Base-by-base conservation (phyloP, 306 rosid genomes). In the Cicer judaicum region DNA sequence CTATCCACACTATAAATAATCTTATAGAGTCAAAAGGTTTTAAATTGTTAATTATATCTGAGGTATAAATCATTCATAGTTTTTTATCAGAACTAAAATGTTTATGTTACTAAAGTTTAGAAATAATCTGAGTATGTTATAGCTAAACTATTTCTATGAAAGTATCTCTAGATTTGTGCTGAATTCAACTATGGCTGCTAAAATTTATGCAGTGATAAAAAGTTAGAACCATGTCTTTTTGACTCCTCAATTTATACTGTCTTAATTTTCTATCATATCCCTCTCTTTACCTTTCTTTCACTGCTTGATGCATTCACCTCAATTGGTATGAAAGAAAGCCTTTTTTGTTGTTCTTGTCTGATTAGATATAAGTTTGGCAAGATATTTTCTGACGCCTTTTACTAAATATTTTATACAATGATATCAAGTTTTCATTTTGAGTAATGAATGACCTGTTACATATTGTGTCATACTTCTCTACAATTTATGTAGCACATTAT, bases 111-210 rank as follows among this genome's bases (percentile, higher is more conserved):
- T 8, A 6, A 59, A 29, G 64, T 59, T 59, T 29, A 11, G 42
- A 16, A 59, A 59, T 10, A 0, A 29, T 29, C 36, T 21, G 12
- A 18, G 36, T 56, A 10, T 56, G 63, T 56, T 10, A 56, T 56
- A 56, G 13, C 63, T 21, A 56, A 56, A 55, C 10, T 1, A 56
- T 56, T 12, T 61, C 44, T 6, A 5, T 7, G 66, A 15, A 38
- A 9, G 36, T 63, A 39, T 67, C 55, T 34, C 52, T 70, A 29
- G 18, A n/a, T 64, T 46, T 72, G 43, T 44, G 72, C 61, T 74
- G 44, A 48, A 68, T 55, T 62, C 5, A 16, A 19, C 9, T 8
- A 10, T 60, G 24, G 46, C 41, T 41, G 62, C 43, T 55, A 15
- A 41, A 12, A 38, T 59, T 63, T 54, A 16, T 18, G 36, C 9